These are phyloP conservation scores for Trichoderma sp. DNA, from an alignment of 2,329 filamentous ascomycete species.

Conservation along the genomic window DNA sequence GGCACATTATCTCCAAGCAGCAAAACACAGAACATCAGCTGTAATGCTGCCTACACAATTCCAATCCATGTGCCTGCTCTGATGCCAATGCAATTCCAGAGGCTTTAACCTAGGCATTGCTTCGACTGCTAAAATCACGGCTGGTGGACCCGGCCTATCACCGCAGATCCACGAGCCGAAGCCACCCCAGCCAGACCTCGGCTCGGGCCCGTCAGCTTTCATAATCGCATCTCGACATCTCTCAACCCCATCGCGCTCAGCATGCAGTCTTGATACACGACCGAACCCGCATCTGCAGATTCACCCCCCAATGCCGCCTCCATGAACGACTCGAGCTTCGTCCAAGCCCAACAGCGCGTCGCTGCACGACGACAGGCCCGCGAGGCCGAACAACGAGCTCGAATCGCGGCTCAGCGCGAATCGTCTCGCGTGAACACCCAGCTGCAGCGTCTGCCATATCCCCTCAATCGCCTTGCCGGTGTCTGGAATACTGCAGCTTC, in stretches of 20 bases:
- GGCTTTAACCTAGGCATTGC: neutral
- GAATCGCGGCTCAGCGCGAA: constrained; percentile 48
- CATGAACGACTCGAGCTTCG: constrained; percentile 66
- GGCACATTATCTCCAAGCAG: neutral
- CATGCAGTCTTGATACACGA: constrained; percentile 8
- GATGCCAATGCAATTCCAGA: neutral
- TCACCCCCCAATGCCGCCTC: constrained; percentile 29
- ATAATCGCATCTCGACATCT: neutral
- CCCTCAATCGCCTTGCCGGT: constrained; percentile 57
- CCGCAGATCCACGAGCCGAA: constrained; percentile 16
- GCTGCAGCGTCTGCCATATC: constrained; percentile 57
- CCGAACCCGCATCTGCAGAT: neutral
- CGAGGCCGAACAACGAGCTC: constrained; percentile 62
- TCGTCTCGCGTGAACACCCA: constrained; percentile 52
- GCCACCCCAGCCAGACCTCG: constrained; percentile 19
- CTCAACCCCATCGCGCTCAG: neutral
- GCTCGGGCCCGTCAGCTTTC: constrained; percentile 7
- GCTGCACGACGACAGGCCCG: constrained; percentile 74
- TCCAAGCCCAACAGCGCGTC: constrained; percentile 84
- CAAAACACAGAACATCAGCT: neutral
- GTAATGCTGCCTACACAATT: neutral
- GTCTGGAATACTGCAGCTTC: constrained; percentile 70
- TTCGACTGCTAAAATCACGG: neutral
- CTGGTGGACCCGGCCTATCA: constrained; percentile 9
- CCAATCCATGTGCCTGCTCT: neutral